These are phyloP conservation scores for Cenococcum geophilum DNA, from an alignment of 495 filamentous ascomycete genomes.

Conservation along the genomic window DNA sequence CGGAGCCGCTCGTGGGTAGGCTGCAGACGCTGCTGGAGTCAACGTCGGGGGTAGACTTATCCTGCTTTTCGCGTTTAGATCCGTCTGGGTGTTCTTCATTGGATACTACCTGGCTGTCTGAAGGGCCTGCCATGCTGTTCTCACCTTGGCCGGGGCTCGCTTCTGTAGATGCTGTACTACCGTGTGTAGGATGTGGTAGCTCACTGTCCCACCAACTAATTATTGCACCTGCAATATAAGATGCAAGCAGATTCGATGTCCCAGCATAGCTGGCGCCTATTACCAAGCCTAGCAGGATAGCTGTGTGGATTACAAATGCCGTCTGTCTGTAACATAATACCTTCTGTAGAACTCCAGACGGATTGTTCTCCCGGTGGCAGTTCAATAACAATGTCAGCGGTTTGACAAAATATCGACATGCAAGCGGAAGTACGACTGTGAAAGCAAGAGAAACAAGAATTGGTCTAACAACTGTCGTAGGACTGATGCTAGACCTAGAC, in stretches of 20 bases:
- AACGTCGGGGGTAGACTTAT: neutral
- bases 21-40: neutral
- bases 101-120: too few species aligned
- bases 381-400: slow-evolving; percentile 36
- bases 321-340: slow-evolving; percentile 26
- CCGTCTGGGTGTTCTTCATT: too few species aligned
- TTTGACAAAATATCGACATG: slow-evolving; percentile 43
- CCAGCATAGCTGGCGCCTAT: slow-evolving; percentile 56
- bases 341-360: slow-evolving; percentile 9
- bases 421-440: slow-evolving; percentile 43
- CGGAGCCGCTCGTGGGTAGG: slow-evolving; percentile 27
- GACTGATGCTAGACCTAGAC: slow-evolving; percentile 35
- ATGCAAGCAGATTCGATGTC: slow-evolving; percentile 63
- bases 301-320: slow-evolving; percentile 42
- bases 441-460: slow-evolving; percentile 55
- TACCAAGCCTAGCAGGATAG: slow-evolving; percentile 49
- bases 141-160: too few species aligned
- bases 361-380: slow-evolving; percentile 7
- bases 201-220: slow-evolving; percentile 51
- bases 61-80: neutral
- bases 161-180: neutral
- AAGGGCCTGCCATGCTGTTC: too few species aligned
- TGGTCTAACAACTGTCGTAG: slow-evolving; percentile 50
- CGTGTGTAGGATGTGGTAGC: slow-evolving; percentile 19
- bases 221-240: slow-evolving; percentile 59